phyloP scores from a whole-genome alignment of 1,139 yeast genomes.

The Scheffersomyces quercinus region DNA sequence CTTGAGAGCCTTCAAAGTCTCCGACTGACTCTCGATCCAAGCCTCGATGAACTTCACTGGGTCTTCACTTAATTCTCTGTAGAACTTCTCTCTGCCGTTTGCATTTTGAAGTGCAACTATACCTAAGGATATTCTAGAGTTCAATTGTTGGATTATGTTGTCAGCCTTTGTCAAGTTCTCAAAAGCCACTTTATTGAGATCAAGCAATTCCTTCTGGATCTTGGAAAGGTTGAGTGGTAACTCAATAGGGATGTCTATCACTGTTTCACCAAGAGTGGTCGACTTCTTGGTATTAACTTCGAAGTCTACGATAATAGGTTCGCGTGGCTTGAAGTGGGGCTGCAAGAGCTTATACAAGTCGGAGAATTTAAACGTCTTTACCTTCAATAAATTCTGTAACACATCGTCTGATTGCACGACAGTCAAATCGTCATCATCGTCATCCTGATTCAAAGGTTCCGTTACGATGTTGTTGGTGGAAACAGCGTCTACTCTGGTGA shows the following conservation, averaged over 20 bases:
- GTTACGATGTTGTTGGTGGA: constrained; percentile 17
- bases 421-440: constrained; percentile 35
- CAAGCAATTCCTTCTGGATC: constrained; percentile 40
- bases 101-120: constrained; percentile 68
- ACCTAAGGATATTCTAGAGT: constrained; percentile 60
- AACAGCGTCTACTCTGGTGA: constrained; percentile 42
- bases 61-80: constrained; percentile 67
- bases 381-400: constrained; percentile 57
- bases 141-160: constrained; percentile 54
- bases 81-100: constrained; percentile 53
- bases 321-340: constrained; percentile 65
- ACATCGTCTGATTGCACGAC: constrained; percentile 69
- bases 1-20: constrained; percentile 71
- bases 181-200: constrained; percentile 39
- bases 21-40: constrained; percentile 74
- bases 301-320: constrained; percentile 77
- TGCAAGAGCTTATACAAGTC: constrained; percentile 71
- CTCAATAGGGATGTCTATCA: constrained; percentile 72
- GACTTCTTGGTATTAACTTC: constrained; percentile 74
- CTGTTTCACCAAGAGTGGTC: constrained; percentile 77
- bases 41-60: constrained; percentile 75
- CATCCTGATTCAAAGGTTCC: constrained; percentile 22
- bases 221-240: constrained; percentile 48
- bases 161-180: constrained; percentile 46
- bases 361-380: constrained; percentile 59